Percentiles rank a stretch among this genome's conserved stretches.
phyloP scores from a whole-genome alignment of 345 rosid genomes.

The Lagerstroemia speciosa region DNA sequence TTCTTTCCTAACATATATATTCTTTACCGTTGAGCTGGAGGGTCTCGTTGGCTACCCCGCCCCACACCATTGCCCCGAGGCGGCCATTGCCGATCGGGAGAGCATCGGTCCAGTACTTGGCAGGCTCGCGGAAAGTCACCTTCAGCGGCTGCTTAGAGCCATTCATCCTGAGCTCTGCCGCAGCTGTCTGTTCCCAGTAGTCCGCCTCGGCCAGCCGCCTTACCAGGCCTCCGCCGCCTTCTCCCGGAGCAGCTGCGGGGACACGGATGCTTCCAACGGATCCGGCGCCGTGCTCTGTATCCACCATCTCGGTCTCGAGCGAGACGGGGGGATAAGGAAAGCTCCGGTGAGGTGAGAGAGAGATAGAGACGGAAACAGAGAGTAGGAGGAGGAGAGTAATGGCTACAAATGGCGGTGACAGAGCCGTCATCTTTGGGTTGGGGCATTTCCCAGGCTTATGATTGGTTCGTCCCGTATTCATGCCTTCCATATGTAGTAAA shows the following conservation, averaged over 20 bases:
- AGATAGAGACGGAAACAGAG: background rate
- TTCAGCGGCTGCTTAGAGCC: constrained; percentile 41
- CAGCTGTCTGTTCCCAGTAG: constrained; percentile 22
- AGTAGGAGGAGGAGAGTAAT: background rate
- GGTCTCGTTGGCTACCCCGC: constrained; percentile 60
- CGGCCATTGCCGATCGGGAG: constrained; percentile 93
- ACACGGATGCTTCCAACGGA: background rate
- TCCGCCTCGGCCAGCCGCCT: constrained; percentile 36
- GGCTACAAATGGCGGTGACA: background rate
- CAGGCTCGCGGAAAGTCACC: constrained; percentile 54
- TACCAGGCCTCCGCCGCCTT: constrained; percentile 25
- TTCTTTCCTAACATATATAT: too few relatives aligned
- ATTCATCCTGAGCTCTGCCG: background rate
- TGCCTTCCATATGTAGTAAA: too few relatives aligned
- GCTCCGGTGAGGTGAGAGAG: background rate
- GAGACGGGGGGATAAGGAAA: background rate
- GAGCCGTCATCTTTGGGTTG: background rate
- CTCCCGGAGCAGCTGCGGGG: constrained; percentile 8
- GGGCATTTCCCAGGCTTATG: background rate
- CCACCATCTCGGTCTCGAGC: background rate
- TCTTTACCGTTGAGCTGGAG: constrained; percentile 69
- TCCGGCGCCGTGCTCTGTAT: background rate
- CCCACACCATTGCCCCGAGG: constrained; percentile 90
- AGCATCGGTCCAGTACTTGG: constrained; percentile 87
- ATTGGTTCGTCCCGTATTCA: background rate